These are phyloP conservation scores for Cynanchum wilfordii DNA, from an alignment of 257 asterid genomes.

Conservation along the genomic window DNA sequence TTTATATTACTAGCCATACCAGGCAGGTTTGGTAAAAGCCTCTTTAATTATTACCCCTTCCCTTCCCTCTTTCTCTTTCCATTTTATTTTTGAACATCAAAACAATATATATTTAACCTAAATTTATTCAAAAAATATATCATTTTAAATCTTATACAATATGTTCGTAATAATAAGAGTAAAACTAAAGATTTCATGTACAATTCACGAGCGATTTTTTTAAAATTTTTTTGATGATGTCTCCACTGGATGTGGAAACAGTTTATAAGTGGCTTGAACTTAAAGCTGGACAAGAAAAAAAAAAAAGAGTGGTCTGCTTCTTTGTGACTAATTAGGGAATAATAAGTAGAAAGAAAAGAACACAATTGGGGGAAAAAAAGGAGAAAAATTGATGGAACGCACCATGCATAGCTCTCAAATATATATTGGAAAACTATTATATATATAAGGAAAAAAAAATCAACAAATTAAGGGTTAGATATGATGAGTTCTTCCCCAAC, in stretches of 20 bases:
- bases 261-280: neutral
- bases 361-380: neutral
- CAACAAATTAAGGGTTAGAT: neutral
- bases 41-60: neutral
- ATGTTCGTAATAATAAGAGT: too few species aligned
- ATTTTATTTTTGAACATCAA: too few species aligned
- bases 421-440: neutral
- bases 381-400: neutral
- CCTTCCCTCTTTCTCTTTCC: neutral
- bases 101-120: too few species aligned
- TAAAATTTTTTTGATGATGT: neutral
- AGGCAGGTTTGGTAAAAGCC: neutral
- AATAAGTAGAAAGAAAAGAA: neutral
- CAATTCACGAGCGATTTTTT: too few species aligned
- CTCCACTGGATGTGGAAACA: neutral
- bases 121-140: too few species aligned
- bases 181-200: too few species aligned
- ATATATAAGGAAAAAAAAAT: too few species aligned
- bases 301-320: neutral
- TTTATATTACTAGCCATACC: neutral
- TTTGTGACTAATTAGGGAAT: neutral
- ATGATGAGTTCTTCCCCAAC: neutral
- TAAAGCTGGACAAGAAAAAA: neutral
- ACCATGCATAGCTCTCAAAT: neutral
- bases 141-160: too few species aligned